A percentile compares a stretch with the other conserved stretches of the same genome.
These are phyloP conservation scores for Pilasporangium apinafurcum DNA, from an alignment of 352 stramenopile genomes.

Conservation along the genomic window DNA sequence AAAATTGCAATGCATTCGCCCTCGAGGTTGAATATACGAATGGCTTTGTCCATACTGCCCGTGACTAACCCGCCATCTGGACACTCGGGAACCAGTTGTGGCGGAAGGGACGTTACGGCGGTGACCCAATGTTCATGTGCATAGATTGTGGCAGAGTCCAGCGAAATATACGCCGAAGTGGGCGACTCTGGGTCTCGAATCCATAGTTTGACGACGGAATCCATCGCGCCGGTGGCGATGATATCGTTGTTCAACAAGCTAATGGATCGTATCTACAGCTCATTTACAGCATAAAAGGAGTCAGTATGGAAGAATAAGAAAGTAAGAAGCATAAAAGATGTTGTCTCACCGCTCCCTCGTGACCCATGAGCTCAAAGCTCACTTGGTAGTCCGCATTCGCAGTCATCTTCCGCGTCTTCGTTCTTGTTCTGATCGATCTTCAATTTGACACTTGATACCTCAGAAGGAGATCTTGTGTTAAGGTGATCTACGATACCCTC, in stretches of 20 bases:
- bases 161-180: conserved; percentile 17
- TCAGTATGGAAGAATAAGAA: conserved; percentile 3
- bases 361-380: conserved; percentile 51
- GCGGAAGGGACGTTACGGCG: conserved; percentile 31
- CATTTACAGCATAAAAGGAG: neutral
- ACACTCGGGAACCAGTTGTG: conserved; percentile 11
- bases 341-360: conserved; percentile 69
- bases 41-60: conserved; percentile 73
- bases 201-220: conserved; percentile 57
- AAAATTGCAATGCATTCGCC: conserved; percentile 35
- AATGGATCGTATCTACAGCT: conserved; percentile 73
- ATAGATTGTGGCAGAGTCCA: conserved; percentile 56
- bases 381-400: conserved; percentile 9
- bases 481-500: too few species aligned
- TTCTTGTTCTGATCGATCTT: neutral
- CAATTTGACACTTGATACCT: too few species aligned
- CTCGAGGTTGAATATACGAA: conserved; percentile 57
- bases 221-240: conserved; percentile 72
- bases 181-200: conserved; percentile 22
- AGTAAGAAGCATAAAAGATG: neutral
- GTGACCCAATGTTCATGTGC: conserved; percentile 85
- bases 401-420: neutral
- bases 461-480: too few species aligned
- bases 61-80: conserved; percentile 53
- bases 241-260: conserved; percentile 35